Conservation (phyloP, 495 filamentous ascomycete genomes). For the Penicillium flavigenum region DNA sequence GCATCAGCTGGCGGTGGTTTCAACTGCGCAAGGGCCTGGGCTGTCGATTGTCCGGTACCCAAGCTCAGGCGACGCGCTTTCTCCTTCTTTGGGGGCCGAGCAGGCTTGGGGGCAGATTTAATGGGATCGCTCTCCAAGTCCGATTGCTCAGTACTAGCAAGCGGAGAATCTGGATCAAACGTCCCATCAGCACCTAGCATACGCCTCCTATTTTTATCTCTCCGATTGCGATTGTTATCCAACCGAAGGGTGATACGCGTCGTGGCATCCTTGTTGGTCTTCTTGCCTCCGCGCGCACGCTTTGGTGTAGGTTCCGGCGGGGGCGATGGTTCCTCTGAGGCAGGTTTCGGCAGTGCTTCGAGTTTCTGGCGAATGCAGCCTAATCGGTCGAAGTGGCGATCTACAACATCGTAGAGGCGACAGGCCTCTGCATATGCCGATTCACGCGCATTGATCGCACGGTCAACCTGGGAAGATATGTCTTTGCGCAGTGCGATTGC, state of each 20-base stretch:
- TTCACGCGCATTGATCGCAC: conserved; percentile 71
- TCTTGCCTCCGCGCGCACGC: conserved; percentile 49
- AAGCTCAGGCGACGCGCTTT: conserved; percentile 47
- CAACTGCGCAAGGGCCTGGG: conserved; percentile 71
- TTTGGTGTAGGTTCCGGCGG: conserved; percentile 50
- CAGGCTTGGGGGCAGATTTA: conserved; percentile 15
- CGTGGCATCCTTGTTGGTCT: conserved; percentile 36
- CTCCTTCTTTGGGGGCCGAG: conserved; percentile 38
- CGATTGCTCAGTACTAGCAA: conserved; percentile 49
- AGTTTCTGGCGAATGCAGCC: conserved; percentile 80
- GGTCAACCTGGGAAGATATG: conserved; percentile 72
- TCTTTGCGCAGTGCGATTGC: conserved; percentile 64
- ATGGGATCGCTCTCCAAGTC: conserved; percentile 36
- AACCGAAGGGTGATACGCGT: conserved; percentile 65
- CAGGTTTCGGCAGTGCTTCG: conserved; percentile 68
- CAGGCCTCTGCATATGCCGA: conserved; percentile 79
- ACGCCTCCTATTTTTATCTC: conserved; percentile 38
- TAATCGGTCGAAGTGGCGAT: conserved; percentile 74
- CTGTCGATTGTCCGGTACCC: conserved; percentile 67
- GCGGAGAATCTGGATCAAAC: conserved; percentile 45
- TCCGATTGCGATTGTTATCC: conserved; percentile 45
- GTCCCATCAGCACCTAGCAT: conserved; percentile 39
- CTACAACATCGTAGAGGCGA: conserved; percentile 74
- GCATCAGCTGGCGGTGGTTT: conserved; percentile 78
- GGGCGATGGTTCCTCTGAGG: conserved; percentile 67